Percentiles rank a stretch among this genome's conserved stretches.
phyloP scores from a whole-genome alignment of 2,329 filamentous ascomycete species.

The Pseudogymnoascus sp. region DNA sequence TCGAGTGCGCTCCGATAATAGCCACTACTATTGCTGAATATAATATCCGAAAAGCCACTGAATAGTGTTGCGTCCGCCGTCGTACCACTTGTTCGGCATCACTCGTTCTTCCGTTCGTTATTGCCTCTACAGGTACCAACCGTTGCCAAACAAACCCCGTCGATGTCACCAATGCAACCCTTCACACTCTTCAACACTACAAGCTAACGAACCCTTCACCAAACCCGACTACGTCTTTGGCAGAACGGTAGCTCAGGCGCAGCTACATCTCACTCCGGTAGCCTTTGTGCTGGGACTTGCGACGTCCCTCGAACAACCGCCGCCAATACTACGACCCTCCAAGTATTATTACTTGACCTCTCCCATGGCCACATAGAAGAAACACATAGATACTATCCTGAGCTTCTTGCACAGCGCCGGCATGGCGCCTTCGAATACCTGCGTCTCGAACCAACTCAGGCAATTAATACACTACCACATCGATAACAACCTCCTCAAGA shows the following conservation, averaged over 20 bases:
- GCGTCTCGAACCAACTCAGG: slow-evolving; percentile 34
- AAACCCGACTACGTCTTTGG: neutral
- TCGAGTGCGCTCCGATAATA: slow-evolving; percentile 4
- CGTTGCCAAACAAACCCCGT: slow-evolving; percentile 4
- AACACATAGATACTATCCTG: slow-evolving; percentile 7
- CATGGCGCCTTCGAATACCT: slow-evolving; percentile 24
- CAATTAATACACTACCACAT: slow-evolving; percentile 62
- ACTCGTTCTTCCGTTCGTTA: slow-evolving; percentile 4
- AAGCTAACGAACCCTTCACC: neutral
- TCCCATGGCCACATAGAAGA: slow-evolving; percentile 6
- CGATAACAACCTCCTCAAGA: slow-evolving; percentile 82
- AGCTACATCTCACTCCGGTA: neutral
- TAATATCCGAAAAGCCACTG: slow-evolving; percentile 6
- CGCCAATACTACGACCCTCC: neutral
- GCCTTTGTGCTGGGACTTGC: neutral
- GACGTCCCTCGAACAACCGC: neutral
- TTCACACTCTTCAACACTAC: neutral
- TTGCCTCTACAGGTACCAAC: slow-evolving; percentile 1
- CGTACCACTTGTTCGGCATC: neutral
- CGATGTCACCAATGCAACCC: neutral
- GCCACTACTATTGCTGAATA: slow-evolving; percentile 6
- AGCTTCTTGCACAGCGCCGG: slow-evolving; percentile 11
- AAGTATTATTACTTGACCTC: slow-evolving; percentile 4
- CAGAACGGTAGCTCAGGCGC: neutral
- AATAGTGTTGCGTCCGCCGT: slow-evolving; percentile 6